Evolutionary conservation across 192 early-diverging fungal genomes (phyloP).

Genomic region (Lunasporangiospora selenospora): DNA sequence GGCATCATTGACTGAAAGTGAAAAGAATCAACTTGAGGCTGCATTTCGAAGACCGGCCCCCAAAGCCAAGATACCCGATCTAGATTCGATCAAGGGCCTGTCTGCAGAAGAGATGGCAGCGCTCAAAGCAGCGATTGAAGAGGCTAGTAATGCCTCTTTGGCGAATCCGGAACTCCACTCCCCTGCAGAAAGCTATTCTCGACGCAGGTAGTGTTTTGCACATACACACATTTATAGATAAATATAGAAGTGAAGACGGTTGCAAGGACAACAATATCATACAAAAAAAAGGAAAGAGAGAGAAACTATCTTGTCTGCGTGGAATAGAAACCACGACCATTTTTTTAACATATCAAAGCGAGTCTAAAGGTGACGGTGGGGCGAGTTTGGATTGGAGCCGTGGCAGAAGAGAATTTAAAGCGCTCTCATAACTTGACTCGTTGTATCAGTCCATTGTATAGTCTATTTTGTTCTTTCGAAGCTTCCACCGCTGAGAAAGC

Average conservation of each 20-base stretch:
- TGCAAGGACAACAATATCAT: not conserved
- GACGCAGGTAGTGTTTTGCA: not conserved
- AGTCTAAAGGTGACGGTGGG: too few species aligned
- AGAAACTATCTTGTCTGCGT: not conserved
- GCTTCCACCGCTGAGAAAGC: too few species aligned
- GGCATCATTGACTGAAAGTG: constrained; percentile 17
- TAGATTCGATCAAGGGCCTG: constrained; percentile 31
- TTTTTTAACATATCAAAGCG: too few species aligned
- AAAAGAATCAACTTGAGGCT: constrained; percentile 37
- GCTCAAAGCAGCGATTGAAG: constrained; percentile 13
- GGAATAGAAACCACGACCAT: too few species aligned
- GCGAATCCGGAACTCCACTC: constrained; percentile 1
- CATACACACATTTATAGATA: too few species aligned
- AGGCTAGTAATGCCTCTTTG: constrained; percentile 11
- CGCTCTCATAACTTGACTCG: too few species aligned
- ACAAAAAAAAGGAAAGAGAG: too few species aligned
- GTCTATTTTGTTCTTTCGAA: too few species aligned
- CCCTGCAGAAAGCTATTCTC: not conserved
- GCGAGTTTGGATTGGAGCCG: too few species aligned
- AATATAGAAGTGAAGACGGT: too few species aligned
- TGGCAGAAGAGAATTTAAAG: too few species aligned
- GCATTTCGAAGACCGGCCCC: constrained; percentile 40
- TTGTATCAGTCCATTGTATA: too few species aligned
- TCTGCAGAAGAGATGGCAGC: constrained; percentile 28
- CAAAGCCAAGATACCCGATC: constrained; percentile 41